Conservation (phyloP, 129 eudicot species). For the Arctium lappa region DNA sequence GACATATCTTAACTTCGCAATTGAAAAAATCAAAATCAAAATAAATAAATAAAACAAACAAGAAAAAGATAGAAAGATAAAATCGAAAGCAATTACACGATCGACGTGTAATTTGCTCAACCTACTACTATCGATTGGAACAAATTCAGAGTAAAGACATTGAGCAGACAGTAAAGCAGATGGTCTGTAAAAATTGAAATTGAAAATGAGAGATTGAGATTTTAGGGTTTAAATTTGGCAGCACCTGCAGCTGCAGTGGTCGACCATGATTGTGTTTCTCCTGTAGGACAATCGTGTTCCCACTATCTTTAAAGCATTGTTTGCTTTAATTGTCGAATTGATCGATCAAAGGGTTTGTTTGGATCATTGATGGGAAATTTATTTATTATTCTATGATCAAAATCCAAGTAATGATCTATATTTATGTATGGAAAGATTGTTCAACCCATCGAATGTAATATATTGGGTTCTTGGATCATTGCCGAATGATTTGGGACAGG, state of each 20-base stretch:
- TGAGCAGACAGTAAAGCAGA: background rate
- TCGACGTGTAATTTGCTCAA: background rate
- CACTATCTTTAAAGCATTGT: background rate
- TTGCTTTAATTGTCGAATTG: too few species aligned
- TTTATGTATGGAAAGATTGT: too few species aligned
- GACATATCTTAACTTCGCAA: background rate
- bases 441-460: too few species aligned
- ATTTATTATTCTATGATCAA: too few species aligned
- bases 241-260: background rate
- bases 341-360: too few species aligned
- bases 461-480: too few species aligned
- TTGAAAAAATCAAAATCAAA: background rate
- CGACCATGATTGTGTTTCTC: background rate
- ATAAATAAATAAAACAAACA: background rate
- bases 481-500: too few species aligned
- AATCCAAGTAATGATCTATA: too few species aligned
- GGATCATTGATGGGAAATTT: too few species aligned
- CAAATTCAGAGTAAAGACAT: background rate
- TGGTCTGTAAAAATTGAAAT: background rate
- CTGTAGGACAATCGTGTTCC: background rate
- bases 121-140: background rate
- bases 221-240: background rate
- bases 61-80: background rate
- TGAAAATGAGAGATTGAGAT: background rate
- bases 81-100: background rate